Base-by-base conservation (phyloP, 2,329 filamentous ascomycete genomes). In the Anisogramma anomala region DNA sequence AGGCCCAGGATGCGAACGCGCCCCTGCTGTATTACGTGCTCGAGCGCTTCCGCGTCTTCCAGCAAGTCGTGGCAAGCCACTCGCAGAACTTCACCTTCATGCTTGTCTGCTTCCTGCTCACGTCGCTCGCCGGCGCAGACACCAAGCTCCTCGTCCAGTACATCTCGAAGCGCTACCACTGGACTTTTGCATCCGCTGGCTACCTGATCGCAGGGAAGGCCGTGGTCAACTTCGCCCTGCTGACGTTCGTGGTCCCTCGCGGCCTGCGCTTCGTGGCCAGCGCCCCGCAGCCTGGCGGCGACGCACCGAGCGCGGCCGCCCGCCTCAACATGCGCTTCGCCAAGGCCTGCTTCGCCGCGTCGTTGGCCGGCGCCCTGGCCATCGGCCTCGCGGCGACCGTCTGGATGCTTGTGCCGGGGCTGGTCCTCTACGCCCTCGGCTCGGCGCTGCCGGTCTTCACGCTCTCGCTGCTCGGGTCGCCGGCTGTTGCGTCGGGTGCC, bases 371-470 rank as follows among this genome's bases (percentile, higher is more conserved):
- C 3, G 67, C 67, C 1, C 25, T 64, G 4, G 58, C 60, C 1
- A 69, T 71, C 10, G 60, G 60, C 0, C n/a, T 65, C 1, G 55
- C 67, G 3, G 47, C 53, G 2, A 52, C 54, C 1, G 54, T 67
- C 1, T 64, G 57, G 58, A 49, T 63, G 6, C 52, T 71, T 3
- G 51, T 69, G 7, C 64, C 65, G 0, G 59, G 65, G 0, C 51
- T 71, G 36, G 48, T 68, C 18, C 27, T 69, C 5, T 71, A 71
- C 33, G 66, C 67, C 0, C 56, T 71, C 1, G 68, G 68, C 0
- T 67, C 67, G 10, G 67, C 67, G 0, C 53, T 71, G 11, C 67
- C 67, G 1, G 62, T 71, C 7, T 71, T 71, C 36, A 71, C 68
- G 0, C 53, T 67, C 11, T 68, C 66, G 3, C 51, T 71, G 36